These are phyloP conservation scores for Pisolithus orientalis DNA, from an alignment of 768 basidiomycete species.

Conservation along the genomic window DNA sequence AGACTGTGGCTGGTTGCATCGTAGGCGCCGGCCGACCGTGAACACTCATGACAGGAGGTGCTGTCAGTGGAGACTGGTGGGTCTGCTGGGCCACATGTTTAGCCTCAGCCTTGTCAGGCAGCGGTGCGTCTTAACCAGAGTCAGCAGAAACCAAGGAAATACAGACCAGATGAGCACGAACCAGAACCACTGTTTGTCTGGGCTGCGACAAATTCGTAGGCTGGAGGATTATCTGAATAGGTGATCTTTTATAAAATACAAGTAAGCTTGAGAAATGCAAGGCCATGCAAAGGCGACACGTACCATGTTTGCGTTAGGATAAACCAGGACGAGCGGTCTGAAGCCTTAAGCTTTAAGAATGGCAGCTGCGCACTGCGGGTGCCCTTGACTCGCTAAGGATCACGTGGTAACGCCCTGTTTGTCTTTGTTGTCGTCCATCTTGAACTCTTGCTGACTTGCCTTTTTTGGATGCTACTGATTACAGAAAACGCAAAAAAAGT, in stretches of 20 bases:
- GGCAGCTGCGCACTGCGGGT: too few species aligned
- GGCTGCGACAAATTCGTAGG: constrained; percentile 38
- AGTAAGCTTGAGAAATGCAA: background rate
- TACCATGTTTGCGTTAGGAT: constrained; percentile 19
- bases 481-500: background rate
- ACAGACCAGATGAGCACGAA: constrained; percentile 13
- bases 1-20: constrained; percentile 45
- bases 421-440: constrained; percentile 7
- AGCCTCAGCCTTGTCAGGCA: constrained; percentile 7
- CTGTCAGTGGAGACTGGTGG: background rate
- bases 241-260: constrained; percentile 6
- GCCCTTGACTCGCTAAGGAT: constrained; percentile 12
- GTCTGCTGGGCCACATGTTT: constrained; percentile 5
- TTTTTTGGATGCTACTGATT: constrained; percentile 1
- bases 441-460: constrained; percentile 1
- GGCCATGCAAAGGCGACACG: background rate
- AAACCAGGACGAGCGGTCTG: too few species aligned
- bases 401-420: constrained; percentile 12
- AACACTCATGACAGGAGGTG: constrained; percentile 13
- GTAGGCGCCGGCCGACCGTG: constrained; percentile 19
- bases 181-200: constrained; percentile 17
- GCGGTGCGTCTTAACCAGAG: background rate
- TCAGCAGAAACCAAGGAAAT: background rate
- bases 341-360: too few species aligned
- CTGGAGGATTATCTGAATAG: constrained; percentile 38